These are phyloP conservation scores for Trichoderma asperellum DNA, from an alignment of 2,329 filamentous ascomycete species.

Conservation along the genomic window DNA sequence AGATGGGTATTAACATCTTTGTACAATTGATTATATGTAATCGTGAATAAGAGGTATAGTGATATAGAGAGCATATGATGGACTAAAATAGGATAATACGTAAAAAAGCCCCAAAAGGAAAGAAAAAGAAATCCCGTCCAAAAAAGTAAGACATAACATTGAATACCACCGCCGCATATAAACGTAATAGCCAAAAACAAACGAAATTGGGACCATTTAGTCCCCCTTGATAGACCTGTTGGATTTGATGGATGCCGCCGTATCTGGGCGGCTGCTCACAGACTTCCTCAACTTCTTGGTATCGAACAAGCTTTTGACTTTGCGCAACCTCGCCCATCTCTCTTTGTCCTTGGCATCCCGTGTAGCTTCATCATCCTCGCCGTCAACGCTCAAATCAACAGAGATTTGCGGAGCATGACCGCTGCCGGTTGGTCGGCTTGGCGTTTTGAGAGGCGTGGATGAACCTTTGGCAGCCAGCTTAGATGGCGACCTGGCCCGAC, in stretches of 20 bases:
- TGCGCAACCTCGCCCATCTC: constrained; percentile 71
- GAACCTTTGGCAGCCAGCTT: constrained; percentile 33
- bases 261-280: constrained; percentile 49
- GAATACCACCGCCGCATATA: neutral
- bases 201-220: neutral
- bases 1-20: constrained; percentile 6
- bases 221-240: constrained; percentile 19
- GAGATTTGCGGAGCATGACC: constrained; percentile 23
- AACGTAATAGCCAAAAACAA: neutral
- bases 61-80: neutral
- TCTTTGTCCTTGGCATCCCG: constrained; percentile 68
- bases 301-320: constrained; percentile 73
- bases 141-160: neutral
- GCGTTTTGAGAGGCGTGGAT: constrained; percentile 30
- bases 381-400: constrained; percentile 28
- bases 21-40: constrained; percentile 7
- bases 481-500: constrained; percentile 37
- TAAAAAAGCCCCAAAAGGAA: neutral
- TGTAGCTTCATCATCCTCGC: constrained; percentile 48
- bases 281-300: constrained; percentile 60
- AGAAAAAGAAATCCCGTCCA: neutral
- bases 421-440: neutral
- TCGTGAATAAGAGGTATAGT: neutral
- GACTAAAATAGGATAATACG: neutral
- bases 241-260: constrained; percentile 38